Evolutionary conservation across 805 yeast genomes (phyloP), one percentile per base, ranked within the genome.

Genomic region (Ogataea trehaloabstinens): DNA sequence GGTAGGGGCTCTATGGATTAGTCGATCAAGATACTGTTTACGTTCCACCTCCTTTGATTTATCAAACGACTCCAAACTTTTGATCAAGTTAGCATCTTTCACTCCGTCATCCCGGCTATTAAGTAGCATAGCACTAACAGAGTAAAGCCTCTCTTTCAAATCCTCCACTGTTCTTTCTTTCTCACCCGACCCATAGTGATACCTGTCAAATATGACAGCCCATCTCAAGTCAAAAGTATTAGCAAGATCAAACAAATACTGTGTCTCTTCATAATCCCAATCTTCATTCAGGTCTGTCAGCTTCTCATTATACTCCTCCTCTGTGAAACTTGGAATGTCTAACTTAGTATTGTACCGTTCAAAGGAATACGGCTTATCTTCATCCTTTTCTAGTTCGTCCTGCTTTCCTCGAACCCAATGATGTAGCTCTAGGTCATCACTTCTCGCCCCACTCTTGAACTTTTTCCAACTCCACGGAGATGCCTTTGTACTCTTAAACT

Each of bases 1-100:
- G 0, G 97, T 95, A 1, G 99, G 97, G 2, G 91, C 80, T 49
- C 99, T 70, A 25, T 80, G 79, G 30, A 91, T 69, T 27, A 93
- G 66, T 44, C 86, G 77, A 51, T 81, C 82, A 32, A 93, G 64
- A 56, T 91, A 91, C 36, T 76, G 76, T 52, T 93, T 93, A 45
- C 99, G 75, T 50, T 82, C 87, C 16, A 73, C 44, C 59, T 93
- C 99, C 48, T 77, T 80, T 5, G 73, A 71, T 50, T 80, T 82
- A 28, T 86, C 79, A 57, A 73, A 93, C 16, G 79, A 58, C 31
- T 66, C 71, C 53, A 93, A 70, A 19, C 80, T 71, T 21, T 82
- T 81, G 15, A 83, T 70, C 28, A 88, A 58, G 2, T 61, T 58
- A 12, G 65, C 58, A 40, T 69, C 74, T 38, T 71, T 70, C 15